Base-by-base conservation (phyloP, 495 filamentous ascomycete species). In the Sphaerosporella brunnea region DNA sequence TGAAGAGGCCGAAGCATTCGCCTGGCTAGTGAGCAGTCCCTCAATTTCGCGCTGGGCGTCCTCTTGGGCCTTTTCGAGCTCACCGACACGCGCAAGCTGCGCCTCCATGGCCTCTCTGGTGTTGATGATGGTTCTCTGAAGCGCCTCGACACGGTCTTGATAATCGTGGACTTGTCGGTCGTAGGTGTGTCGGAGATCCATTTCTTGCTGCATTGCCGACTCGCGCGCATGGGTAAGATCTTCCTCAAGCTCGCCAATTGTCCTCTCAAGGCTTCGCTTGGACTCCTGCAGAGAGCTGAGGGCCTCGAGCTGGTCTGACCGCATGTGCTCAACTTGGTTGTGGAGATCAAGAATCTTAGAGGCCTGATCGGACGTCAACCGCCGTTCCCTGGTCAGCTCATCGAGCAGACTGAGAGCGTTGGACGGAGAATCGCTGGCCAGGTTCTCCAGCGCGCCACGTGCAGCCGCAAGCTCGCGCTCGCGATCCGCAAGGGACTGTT, bases 91-190 rank as follows among this genome's bases (percentile, higher is more conserved):
- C 26, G 69, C 63, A 25, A 74, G 62, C 53, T 81, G 79, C 49
- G 63, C 64, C 35, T 73, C 71, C 54, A 85, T 75, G 21, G 78
- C 74, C 13, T 70, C 61, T 65, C 81, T 86, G 63, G 92, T 82
- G 49, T 81, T 74, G 23, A 84, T 77, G 48, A 96, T 79, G 53
- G 87, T 75, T 47, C 66, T 69, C 51, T 81, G 80, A 35, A 99
- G 64, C 24, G 68, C 65, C 24, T 72, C 67, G 24, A 93, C 70
- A 30, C 78, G 59, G 28, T 79, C 71, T 47, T 79, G 67, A 51
- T 93, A 81, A 54, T 71, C 71, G 10, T 46, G 57, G 23, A 67
- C 66, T 54, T 77, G 75, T 40, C 60, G 55, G 40, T 75, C 69
- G 18, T 72, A 67, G 52, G 67, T 64, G 21, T 53, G 52, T 28